A percentile compares a stretch with the other conserved stretches of the same genome.
Conservation (phyloP, 495 filamentous ascomycete genomes). For the Saxophila tyrrhenica region DNA sequence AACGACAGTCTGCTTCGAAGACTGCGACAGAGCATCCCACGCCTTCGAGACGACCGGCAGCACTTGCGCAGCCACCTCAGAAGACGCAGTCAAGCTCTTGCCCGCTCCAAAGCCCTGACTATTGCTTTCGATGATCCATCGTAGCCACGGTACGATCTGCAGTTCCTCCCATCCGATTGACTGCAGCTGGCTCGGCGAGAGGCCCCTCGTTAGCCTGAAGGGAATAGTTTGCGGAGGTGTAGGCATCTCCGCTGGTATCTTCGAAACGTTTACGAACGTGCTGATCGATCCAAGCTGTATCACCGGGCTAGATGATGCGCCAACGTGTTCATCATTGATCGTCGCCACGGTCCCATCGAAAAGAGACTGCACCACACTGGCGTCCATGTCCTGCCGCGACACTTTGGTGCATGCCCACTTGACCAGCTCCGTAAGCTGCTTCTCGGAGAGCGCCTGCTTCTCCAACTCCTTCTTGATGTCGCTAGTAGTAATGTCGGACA, state of each 20-base stretch:
- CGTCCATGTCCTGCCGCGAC: conserved; percentile 53
- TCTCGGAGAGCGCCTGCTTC: conserved; percentile 58
- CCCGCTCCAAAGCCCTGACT: conserved; percentile 27
- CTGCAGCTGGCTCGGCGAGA: conserved; percentile 53
- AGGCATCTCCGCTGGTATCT: conserved; percentile 72
- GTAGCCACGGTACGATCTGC: conserved; percentile 70
- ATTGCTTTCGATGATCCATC: conserved; percentile 56
- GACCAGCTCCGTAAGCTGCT: conserved; percentile 69
- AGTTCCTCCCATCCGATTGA: conserved; percentile 74
- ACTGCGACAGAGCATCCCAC: conserved; percentile 64
- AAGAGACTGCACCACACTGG: conserved; percentile 47
- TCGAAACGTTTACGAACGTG: conserved; percentile 58
- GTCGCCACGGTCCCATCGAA: conserved; percentile 73
- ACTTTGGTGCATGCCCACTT: conserved; percentile 67
- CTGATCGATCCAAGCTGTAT: conserved; percentile 65
- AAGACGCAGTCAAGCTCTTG: conserved; percentile 53
- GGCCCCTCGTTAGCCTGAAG: conserved; percentile 58
- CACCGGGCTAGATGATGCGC: conserved; percentile 40
- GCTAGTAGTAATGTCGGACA: conserved; percentile 71
- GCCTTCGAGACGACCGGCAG: conserved; percentile 71
- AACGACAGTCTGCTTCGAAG: conserved; percentile 53
- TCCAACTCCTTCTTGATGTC: conserved; percentile 77
- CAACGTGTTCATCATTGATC: conserved; percentile 49
- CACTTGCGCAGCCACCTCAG: conserved; percentile 69
- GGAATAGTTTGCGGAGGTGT: conserved; percentile 74